phyloP scores from a whole-genome alignment of 805 yeast genomes.

The Starmerella bombi region DNA sequence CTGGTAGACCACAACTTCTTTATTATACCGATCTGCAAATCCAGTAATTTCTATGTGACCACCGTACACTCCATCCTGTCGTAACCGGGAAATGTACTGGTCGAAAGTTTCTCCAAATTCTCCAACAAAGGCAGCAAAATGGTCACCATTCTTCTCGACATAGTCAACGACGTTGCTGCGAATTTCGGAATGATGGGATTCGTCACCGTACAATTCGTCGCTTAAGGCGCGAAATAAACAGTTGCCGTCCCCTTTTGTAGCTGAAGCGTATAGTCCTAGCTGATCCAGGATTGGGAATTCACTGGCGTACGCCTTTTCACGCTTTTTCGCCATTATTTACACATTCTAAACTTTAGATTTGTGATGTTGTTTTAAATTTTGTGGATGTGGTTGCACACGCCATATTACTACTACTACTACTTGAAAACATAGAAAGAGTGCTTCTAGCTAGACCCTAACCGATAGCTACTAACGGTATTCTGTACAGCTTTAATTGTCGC shows the following conservation, averaged over 20 bases:
- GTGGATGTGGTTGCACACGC: too few relatives aligned
- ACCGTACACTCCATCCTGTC: constrained; percentile 31
- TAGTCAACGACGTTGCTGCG: constrained; percentile 27
- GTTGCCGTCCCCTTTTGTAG: constrained; percentile 33
- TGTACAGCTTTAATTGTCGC: too few relatives aligned
- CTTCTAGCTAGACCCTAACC: too few relatives aligned
- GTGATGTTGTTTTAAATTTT: too few relatives aligned
- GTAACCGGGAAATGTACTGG: constrained; percentile 26
- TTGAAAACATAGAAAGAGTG: too few relatives aligned
- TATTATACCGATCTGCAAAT: constrained; percentile 26
- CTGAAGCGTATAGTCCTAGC: constrained; percentile 29
- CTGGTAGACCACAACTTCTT: constrained; percentile 30
- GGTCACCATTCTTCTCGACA: constrained; percentile 24
- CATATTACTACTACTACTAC: too few relatives aligned
- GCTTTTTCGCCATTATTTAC: background rate
- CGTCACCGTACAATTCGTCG: constrained; percentile 31
- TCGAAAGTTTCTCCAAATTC: constrained; percentile 28
- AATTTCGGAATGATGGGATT: constrained; percentile 23
- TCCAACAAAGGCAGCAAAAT: constrained; percentile 27
- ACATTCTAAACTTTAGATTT: background rate
- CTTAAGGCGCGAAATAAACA: constrained; percentile 32
- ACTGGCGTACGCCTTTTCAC: constrained; percentile 11
- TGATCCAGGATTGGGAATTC: constrained; percentile 29
- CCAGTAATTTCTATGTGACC: constrained; percentile 34
- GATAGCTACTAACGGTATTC: too few relatives aligned